These are phyloP conservation scores for Paramyrothecium sp. DNA, from an alignment of 2,329 filamentous ascomycete species.

Conservation along the genomic window DNA sequence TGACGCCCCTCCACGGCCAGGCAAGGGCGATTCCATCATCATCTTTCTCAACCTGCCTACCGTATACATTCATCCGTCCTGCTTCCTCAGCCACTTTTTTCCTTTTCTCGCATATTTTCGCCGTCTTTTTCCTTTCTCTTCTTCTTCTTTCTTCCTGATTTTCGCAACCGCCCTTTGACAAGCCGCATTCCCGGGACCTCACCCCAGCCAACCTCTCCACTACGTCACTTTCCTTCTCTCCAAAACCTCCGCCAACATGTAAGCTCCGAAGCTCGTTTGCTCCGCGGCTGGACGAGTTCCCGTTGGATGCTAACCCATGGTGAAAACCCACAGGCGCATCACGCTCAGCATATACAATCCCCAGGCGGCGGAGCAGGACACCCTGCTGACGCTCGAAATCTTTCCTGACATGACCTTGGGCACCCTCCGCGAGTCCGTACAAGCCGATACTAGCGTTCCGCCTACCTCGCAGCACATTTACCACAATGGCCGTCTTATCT, in stretches of 20 bases:
- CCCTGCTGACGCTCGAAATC: constrained; percentile 80
- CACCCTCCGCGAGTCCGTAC: constrained; percentile 83
- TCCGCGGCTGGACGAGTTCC: too few species aligned
- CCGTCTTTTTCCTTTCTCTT: not conserved
- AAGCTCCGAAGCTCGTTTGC: constrained; percentile 3
- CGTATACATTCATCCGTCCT: not conserved
- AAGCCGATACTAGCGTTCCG: constrained; percentile 77
- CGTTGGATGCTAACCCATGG: constrained; percentile 12
- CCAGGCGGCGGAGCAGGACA: constrained; percentile 64
- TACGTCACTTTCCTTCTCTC: not conserved
- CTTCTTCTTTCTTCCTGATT: not conserved
- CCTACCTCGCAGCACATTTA: constrained; percentile 78
- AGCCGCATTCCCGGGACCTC: not conserved
- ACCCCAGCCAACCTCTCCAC: constrained; percentile 24
- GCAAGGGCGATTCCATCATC: too few species aligned
- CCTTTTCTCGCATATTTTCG: not conserved
- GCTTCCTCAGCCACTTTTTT: not conserved
- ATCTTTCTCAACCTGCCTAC: too few species aligned
- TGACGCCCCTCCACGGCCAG: too few species aligned
- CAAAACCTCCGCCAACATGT: constrained; percentile 13
- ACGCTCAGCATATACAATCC: constrained; percentile 81
- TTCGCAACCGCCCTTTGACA: not conserved
- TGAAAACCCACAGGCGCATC: constrained; percentile 64
- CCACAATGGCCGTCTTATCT: constrained; percentile 81
- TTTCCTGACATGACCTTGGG: constrained; percentile 79